Conservation (phyloP, 106 monocot species). For the Acanthochlamys bracteata region DNA sequence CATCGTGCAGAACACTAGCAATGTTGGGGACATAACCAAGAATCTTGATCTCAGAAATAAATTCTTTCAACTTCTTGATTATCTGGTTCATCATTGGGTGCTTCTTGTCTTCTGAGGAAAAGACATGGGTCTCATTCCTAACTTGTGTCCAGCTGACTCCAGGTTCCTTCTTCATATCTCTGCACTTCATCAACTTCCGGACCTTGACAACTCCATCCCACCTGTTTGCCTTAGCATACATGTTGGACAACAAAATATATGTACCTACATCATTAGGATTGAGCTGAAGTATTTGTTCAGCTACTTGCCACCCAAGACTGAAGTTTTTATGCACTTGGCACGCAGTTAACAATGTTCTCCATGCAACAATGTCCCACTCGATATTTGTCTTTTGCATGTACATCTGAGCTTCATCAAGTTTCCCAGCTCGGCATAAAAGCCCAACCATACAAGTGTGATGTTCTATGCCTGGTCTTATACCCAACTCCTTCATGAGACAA, state of each 20-base stretch:
- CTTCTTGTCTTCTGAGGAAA: slow-evolving; percentile 43
- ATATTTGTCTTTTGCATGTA: slow-evolving; percentile 32
- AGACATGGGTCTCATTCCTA: slow-evolving; percentile 40
- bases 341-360: slow-evolving; percentile 54
- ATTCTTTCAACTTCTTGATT: slow-evolving; percentile 22
- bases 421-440: slow-evolving; percentile 43
- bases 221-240: slow-evolving; percentile 48
- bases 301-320: slow-evolving; percentile 36
- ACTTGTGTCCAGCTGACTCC: slow-evolving; percentile 74
- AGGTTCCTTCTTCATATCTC: slow-evolving; percentile 61
- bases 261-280: slow-evolving; percentile 60
- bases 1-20: slow-evolving; percentile 37
- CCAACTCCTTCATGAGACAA: slow-evolving; percentile 27
- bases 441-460: slow-evolving; percentile 75
- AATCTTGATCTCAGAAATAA: slow-evolving; percentile 31
- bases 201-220: slow-evolving; percentile 56
- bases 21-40: slow-evolving; percentile 46
- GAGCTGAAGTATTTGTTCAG: slow-evolving; percentile 37
- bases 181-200: slow-evolving; percentile 46
- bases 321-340: slow-evolving; percentile 44
- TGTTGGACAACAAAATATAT: slow-evolving; percentile 52
- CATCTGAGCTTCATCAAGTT: slow-evolving; percentile 37
- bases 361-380: slow-evolving; percentile 54
- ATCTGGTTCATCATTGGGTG: slow-evolving; percentile 36
- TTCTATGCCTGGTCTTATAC: slow-evolving; percentile 44